Percentiles rank a stretch among this genome's conserved stretches.
These are phyloP conservation scores for Arthrobotrys sinensis DNA, from an alignment of 2,329 filamentous ascomycete species.

Conservation along the genomic window DNA sequence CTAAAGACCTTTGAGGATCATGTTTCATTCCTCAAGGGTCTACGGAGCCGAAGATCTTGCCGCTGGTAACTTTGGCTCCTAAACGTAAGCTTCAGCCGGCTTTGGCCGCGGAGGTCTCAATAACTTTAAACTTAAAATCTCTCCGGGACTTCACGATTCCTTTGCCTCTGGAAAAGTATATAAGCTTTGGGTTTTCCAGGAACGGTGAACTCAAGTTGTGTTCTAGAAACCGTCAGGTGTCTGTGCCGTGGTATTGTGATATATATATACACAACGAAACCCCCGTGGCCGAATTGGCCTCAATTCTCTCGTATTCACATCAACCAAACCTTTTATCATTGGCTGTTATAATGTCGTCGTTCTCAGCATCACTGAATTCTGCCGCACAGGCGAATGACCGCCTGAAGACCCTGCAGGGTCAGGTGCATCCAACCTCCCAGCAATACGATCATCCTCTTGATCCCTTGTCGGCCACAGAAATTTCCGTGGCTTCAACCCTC, in stretches of 20 bases:
- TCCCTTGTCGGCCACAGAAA: conserved; percentile 73
- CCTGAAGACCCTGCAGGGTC: conserved; percentile 51
- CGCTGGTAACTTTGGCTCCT: conserved; percentile 20
- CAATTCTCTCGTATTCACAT: background rate
- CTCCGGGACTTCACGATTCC: conserved; percentile 30
- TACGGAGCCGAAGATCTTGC: conserved; percentile 44
- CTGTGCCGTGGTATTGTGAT: background rate
- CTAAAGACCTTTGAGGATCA: background rate
- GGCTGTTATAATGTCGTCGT: conserved; percentile 27
- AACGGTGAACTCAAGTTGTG: conserved; percentile 7
- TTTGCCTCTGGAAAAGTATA: conserved; percentile 42
- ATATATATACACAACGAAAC: conserved; percentile 11
- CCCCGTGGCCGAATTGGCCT: conserved; percentile 6
- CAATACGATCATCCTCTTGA: conserved; percentile 71
- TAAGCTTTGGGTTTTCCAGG: conserved; percentile 40
- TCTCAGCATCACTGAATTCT: conserved; percentile 40
- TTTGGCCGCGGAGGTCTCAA: conserved; percentile 35
- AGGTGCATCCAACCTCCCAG: conserved; percentile 27
- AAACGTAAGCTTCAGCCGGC: conserved; percentile 39
- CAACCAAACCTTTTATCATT: background rate
- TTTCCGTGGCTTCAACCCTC: conserved; percentile 70
- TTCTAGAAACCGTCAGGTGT: conserved; percentile 5
- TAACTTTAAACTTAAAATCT: conserved; percentile 53
- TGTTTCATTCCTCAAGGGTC: conserved; percentile 1
- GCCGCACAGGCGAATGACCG: conserved; percentile 56